These are phyloP conservation scores for Cyclocybe aegerita DNA, from an alignment of 768 basidiomycete genomes.

Conservation along the genomic window DNA sequence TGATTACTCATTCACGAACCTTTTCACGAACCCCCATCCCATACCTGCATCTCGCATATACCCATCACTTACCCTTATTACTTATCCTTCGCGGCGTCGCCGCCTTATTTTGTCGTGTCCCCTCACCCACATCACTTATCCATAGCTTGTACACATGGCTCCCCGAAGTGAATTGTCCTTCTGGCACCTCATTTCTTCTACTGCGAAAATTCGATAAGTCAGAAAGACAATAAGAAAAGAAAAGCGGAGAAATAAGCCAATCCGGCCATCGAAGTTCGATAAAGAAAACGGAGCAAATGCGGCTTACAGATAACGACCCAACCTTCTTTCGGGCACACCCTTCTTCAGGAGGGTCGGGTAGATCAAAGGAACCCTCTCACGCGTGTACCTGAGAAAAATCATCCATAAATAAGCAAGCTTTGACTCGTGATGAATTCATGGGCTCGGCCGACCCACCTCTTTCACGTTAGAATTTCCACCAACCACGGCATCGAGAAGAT, in stretches of 20 bases:
- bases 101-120: slow-evolving; percentile 15
- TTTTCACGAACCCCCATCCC: slow-evolving; percentile 15
- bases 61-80: slow-evolving; percentile 25
- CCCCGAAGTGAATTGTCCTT: slow-evolving; percentile 17
- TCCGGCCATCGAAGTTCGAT: slow-evolving; percentile 16
- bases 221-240: slow-evolving; percentile 27
- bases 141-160: slow-evolving; percentile 17
- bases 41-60: slow-evolving; percentile 24
- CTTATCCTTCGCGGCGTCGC: slow-evolving; percentile 17
- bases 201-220: slow-evolving; percentile 14
- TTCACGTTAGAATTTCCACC: neutral
- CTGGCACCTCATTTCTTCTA: slow-evolving; percentile 20
- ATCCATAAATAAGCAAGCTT: slow-evolving; percentile 7
- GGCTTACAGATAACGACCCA: slow-evolving; percentile 9
- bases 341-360: slow-evolving; percentile 12
- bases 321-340: slow-evolving; percentile 5
- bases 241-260: slow-evolving; percentile 21
- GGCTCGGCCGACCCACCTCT: neutral
- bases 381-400: slow-evolving; percentile 7
- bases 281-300: slow-evolving; percentile 16
- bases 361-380: slow-evolving; percentile 15
- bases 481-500: neutral
- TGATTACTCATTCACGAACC: slow-evolving; percentile 25
- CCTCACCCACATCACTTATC: slow-evolving; percentile 11
- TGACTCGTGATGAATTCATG: slow-evolving; percentile 3